Base-by-base conservation (phyloP, 805 yeast species). In the Priceomyces haplophilus region DNA sequence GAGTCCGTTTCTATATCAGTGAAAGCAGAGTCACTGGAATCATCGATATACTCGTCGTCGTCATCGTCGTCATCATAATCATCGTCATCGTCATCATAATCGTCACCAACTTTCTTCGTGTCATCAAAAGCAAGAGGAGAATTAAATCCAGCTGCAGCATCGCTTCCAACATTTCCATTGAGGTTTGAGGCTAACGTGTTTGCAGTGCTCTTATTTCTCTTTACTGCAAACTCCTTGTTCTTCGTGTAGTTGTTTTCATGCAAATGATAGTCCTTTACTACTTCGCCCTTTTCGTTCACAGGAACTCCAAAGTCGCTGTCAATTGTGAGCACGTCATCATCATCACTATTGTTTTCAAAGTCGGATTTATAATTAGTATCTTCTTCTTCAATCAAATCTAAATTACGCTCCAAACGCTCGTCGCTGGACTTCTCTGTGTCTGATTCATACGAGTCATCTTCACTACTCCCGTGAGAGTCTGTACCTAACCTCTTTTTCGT, bases 1-100 rank as follows among this genome's bases (percentile, higher is more conserved):
- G 72, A 67, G 30, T 64, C 71, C 3, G 61, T 60, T 38, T 70
- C 75, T 8, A 69, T 64, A 37, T 70, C 76, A 0, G 74, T 71
- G 44, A 70, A 68, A 11, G 72, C 73, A 2, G 75, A 68, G 36
- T 71, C 75, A 5, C 61, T 51, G 7, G 67, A 57, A 13, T 56
- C 65, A 8, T 58, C 55, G 15, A 50, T 52, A 19, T 53, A 62
- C 19, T 61, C 63, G 10, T 53, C 64, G n/a, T 52, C 59, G 25
- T 55, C 62, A 15, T 50, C 57, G 5, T 55, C 62, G 8, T 57
- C 61, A n/a, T 62, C 63, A 21, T 51, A 48, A 20, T 63, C 61
- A 16, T 49, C 56, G 12, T 52, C 52, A 11, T 52, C 42, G 5
- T 46, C 49, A 16, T 41, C 50, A 41, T 54, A 44, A 16, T 45